phyloP scores from a whole-genome alignment of 768 basidiomycete genomes.

The Strobilomyces echinocephalus region DNA sequence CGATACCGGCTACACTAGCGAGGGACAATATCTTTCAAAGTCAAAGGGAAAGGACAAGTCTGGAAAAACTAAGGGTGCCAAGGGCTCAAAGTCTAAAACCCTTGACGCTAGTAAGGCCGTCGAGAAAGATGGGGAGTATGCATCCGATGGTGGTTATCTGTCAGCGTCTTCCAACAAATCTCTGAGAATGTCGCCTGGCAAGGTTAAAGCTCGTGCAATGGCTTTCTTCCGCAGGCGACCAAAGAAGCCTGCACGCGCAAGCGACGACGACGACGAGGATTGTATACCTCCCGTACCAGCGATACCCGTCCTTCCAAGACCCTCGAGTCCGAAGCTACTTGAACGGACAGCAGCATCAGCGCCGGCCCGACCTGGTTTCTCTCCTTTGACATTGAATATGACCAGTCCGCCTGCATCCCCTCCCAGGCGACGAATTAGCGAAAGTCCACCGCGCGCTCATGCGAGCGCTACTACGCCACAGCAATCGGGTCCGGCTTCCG shows the following conservation, averaged over 20 bases:
- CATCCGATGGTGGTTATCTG: slow-evolving; percentile 30
- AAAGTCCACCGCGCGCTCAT: slow-evolving; percentile 26
- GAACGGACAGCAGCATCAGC: slow-evolving; percentile 25
- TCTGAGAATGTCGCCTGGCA: slow-evolving; percentile 25
- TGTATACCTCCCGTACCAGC: slow-evolving; percentile 31
- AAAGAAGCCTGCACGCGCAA: slow-evolving; percentile 22
- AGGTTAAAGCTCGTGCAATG: slow-evolving; percentile 29
- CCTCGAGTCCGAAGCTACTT: slow-evolving; percentile 28
- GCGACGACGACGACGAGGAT: slow-evolving; percentile 31
- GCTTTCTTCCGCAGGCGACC: slow-evolving; percentile 31
- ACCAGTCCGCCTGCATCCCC: slow-evolving; percentile 19
- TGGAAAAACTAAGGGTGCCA: slow-evolving; percentile 16
- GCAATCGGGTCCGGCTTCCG: slow-evolving; percentile 7
- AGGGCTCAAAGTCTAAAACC: slow-evolving; percentile 14
- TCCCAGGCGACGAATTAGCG: slow-evolving; percentile 19
- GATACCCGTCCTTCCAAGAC: slow-evolving; percentile 22
- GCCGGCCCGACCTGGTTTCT: slow-evolving; percentile 27
- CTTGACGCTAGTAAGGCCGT: slow-evolving; percentile 13
- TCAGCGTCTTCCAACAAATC: slow-evolving; percentile 34
- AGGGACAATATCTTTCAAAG: slow-evolving; percentile 31
- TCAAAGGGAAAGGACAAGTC: slow-evolving; percentile 20
- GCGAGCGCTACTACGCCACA: slow-evolving; percentile 6
- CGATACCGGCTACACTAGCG: slow-evolving; percentile 27
- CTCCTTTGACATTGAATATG: slow-evolving; percentile 24
- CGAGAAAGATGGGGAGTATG: slow-evolving; percentile 21